phyloP scores from a whole-genome alignment of 1,139 yeast species.

The Yarrowia galli region DNA sequence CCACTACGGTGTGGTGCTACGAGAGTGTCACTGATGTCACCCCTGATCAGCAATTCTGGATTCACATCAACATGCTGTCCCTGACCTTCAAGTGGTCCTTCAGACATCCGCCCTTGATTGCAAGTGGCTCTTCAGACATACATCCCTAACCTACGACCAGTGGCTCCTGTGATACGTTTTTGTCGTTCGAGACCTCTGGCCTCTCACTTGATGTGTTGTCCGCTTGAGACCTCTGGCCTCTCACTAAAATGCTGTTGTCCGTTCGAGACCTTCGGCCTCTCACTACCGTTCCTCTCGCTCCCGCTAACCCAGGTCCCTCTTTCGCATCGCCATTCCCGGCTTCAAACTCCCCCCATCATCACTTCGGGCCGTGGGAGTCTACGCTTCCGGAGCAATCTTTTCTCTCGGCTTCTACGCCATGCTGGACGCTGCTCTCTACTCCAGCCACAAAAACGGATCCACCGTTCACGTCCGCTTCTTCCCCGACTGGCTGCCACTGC shows the following conservation, averaged over 20 bases:
- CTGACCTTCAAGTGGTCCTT: too few species aligned
- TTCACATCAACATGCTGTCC: too few species aligned
- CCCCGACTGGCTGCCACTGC: conserved; percentile 89
- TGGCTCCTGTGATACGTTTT: too few species aligned
- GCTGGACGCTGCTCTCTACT: conserved; percentile 86
- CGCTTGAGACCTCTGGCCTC: not conserved
- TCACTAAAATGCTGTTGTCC: not conserved
- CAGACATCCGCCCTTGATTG: too few species aligned
- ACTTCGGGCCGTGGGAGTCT: conserved; percentile 77
- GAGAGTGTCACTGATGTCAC: too few species aligned
- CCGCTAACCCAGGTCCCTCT: conserved; percentile 52
- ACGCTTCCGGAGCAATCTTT: conserved; percentile 75
- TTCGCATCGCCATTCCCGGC: conserved; percentile 36
- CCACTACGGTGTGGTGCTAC: too few species aligned
- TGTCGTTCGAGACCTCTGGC: too few species aligned
- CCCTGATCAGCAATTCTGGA: too few species aligned
- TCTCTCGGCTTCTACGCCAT: conserved; percentile 91
- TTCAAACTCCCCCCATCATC: conserved; percentile 50
- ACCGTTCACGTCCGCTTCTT: conserved; percentile 86
- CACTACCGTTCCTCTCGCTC: not conserved
- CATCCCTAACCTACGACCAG: too few species aligned
- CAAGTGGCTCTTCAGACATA: too few species aligned
- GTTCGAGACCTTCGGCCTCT: not conserved
- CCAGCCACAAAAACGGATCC: conserved; percentile 85
- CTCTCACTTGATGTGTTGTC: too few species aligned